Base-by-base conservation (phyloP, 2,329 filamentous ascomycete genomes). In the Macrophomina pseudophaseolina region DNA sequence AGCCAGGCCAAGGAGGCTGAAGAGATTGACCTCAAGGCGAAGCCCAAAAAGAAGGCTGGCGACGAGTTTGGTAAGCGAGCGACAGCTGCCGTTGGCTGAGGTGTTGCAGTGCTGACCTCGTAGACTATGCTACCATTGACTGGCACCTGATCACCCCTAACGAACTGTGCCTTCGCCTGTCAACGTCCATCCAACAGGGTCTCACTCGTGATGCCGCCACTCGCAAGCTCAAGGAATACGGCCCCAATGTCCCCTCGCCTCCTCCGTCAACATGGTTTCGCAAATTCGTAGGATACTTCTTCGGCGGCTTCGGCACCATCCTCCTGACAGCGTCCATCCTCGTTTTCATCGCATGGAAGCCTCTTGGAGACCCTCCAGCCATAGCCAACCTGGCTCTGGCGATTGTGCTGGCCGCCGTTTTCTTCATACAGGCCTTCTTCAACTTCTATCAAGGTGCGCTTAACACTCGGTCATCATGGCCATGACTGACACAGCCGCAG, bases 301-400 rank as follows among this genome's bases (percentile, higher is more conserved):
- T 93, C 79, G 89, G 89, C 70, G 91, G 91, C 1, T 94, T 94
- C 70, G 91, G 91, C 2, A 83, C 87, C 1, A 87, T 94, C 60
- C 83, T 94, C 3, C 83, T 93, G 6, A 73, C 88, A 2, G 91
- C 90, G 18, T 83, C 86, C 23, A 85, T 93, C 42, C 83, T 94
- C 2, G 91, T 94, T 59, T 92, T 93, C 72, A 80, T 94, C 67
- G 87, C 90, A 2, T 94, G 91, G 90, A 89, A 87, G 69, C 91
- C 91, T 0, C 85, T 94, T 0, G 91, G 91, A 4, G 74, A 90
- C 9, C 91, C 91, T n/a, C 90, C 91, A 2, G 85, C 88, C 0
- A 71, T 85, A 14, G 90, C 91, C 6, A 94, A 94, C 73, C 75
- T 87, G 44, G 91, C 90, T 0, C 83, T 94, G 30, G 91, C 88